These are phyloP conservation scores for Dactylellina sp. DNA, from an alignment of 2,329 filamentous ascomycete genomes.

Conservation along the genomic window DNA sequence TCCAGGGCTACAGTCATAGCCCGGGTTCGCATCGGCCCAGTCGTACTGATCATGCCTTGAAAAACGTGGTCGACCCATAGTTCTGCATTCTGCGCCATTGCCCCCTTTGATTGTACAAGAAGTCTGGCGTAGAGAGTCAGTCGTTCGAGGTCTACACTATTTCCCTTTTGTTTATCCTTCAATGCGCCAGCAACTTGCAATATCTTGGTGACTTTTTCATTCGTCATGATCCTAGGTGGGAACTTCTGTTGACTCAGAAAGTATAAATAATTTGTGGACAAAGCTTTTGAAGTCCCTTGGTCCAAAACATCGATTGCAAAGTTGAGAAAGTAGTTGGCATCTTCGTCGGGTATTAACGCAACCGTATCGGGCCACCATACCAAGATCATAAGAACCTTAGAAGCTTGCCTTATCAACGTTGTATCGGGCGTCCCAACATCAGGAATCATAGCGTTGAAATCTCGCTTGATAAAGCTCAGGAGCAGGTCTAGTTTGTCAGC, in stretches of 20 bases:
- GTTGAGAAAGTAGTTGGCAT: conserved; percentile 82
- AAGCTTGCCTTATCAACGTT: conserved; percentile 79
- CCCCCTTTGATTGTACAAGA: conserved; percentile 75
- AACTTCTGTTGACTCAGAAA: conserved; percentile 85
- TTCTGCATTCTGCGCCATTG: conserved; percentile 76
- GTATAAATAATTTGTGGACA: conserved; percentile 82
- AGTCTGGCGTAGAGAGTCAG: conserved; percentile 83
- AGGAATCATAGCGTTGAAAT: conserved; percentile 74
- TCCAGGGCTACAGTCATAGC: conserved; percentile 81
- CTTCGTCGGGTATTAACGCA: conserved; percentile 78
- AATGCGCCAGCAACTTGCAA: conserved; percentile 78
- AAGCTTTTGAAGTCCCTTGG: conserved; percentile 76
- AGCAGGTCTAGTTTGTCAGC: conserved; percentile 81
- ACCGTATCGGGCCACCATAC: conserved; percentile 79
- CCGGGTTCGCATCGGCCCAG: conserved; percentile 79
- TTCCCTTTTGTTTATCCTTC: conserved; percentile 79
- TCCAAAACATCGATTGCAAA: conserved; percentile 82
- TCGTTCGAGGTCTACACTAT: conserved; percentile 81
- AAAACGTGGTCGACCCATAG: conserved; percentile 88
- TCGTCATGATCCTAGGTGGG: conserved; percentile 77
- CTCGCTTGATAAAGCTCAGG: conserved; percentile 84
- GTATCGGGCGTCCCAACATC: conserved; percentile 70
- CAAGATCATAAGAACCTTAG: conserved; percentile 81
- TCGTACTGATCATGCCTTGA: conserved; percentile 80
- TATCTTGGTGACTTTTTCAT: conserved; percentile 76